These are phyloP conservation scores for Lactarius quietus DNA, from an alignment of 768 basidiomycete species.

Conservation along the genomic window DNA sequence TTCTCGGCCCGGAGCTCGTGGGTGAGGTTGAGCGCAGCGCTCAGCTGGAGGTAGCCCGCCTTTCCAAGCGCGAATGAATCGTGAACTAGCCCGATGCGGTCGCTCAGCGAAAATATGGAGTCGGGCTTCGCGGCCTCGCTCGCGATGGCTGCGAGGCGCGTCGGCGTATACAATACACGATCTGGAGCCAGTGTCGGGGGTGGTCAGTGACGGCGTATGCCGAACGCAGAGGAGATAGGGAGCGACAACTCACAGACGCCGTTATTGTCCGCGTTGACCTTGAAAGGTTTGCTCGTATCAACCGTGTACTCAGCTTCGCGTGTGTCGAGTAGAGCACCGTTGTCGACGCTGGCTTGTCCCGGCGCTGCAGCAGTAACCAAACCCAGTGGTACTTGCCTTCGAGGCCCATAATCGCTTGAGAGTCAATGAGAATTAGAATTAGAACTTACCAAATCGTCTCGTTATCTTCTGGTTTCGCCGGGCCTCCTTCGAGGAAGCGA, in stretches of 20 bases:
- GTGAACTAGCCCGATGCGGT: slow-evolving; percentile 84
- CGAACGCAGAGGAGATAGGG: slow-evolving; percentile 2
- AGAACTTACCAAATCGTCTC: slow-evolving; percentile 73
- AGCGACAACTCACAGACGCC: slow-evolving; percentile 70
- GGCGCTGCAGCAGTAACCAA: slow-evolving; percentile 57
- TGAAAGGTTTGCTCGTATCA: slow-evolving; percentile 77
- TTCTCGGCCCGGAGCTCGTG: slow-evolving; percentile 66
- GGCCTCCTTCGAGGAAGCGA: slow-evolving; percentile 86
- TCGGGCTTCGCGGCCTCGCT: slow-evolving; percentile 66
- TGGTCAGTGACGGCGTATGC: neutral
- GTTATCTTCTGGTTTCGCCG: slow-evolving; percentile 75
- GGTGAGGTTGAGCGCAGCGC: slow-evolving; percentile 71
- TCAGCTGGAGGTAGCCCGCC: slow-evolving; percentile 74
- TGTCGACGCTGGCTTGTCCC: slow-evolving; percentile 59
- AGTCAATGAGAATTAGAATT: slow-evolving; percentile 1
- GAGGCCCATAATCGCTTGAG: neutral
- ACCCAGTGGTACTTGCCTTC: slow-evolving; percentile 78
- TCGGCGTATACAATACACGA: slow-evolving; percentile 82
- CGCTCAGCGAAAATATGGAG: slow-evolving; percentile 71
- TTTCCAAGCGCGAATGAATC: slow-evolving; percentile 79
- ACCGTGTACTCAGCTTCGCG: slow-evolving; percentile 66
- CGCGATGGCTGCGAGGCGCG: slow-evolving; percentile 74
- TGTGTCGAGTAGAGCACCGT: slow-evolving; percentile 57
- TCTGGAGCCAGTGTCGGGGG: slow-evolving; percentile 41
- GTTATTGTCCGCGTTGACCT: slow-evolving; percentile 84